phyloP scores from a whole-genome alignment of 2,329 filamentous ascomycete species.

The Hypomyces perniciosus region DNA sequence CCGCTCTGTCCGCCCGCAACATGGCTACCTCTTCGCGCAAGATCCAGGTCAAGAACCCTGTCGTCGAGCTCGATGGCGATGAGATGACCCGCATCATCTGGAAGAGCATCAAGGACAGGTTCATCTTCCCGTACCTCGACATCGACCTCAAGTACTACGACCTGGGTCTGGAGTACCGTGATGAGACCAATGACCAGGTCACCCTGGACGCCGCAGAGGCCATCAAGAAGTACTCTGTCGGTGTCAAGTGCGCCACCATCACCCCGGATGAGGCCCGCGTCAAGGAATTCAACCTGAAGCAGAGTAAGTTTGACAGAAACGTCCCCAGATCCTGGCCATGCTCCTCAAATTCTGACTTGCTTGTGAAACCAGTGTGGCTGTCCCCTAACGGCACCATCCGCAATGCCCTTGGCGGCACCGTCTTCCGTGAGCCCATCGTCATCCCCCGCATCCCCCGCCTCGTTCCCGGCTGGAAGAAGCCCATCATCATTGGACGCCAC shows the following conservation, averaged over 20 bases:
- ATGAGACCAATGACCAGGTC: conserved; percentile 94
- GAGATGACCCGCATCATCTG: conserved; percentile 99
- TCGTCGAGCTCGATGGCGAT: conserved; percentile 93
- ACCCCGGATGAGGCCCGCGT: conserved; percentile 95
- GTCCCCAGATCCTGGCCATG: too few species aligned
- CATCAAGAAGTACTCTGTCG: conserved; percentile 98
- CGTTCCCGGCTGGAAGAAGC: conserved; percentile 96
- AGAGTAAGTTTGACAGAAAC: conserved; percentile 57
- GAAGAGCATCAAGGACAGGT: conserved; percentile 98
- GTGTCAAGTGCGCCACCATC: conserved; percentile 99
- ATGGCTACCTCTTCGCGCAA: conserved; percentile 59
- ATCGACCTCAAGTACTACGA: conserved; percentile 99
- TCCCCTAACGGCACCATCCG: conserved; percentile 90
- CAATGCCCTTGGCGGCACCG: conserved; percentile 77
- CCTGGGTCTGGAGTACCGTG: conserved; percentile 86
- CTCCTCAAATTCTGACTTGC: too few species aligned
- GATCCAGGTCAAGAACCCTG: conserved; percentile 99
- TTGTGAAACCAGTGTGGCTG: conserved; percentile 70
- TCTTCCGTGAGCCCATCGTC: conserved; percentile 98
- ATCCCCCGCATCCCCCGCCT: conserved; percentile 89
- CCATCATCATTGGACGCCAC: conserved; percentile 98
- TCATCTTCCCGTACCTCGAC: conserved; percentile 93
- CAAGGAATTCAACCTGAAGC: conserved; percentile 97
- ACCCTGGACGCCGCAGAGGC: conserved; percentile 92
- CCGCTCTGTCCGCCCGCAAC: conserved; percentile 62